These are phyloP conservation scores for Bipolaris oryzae DNA, from an alignment of 2,329 filamentous ascomycete genomes.

Conservation along the genomic window DNA sequence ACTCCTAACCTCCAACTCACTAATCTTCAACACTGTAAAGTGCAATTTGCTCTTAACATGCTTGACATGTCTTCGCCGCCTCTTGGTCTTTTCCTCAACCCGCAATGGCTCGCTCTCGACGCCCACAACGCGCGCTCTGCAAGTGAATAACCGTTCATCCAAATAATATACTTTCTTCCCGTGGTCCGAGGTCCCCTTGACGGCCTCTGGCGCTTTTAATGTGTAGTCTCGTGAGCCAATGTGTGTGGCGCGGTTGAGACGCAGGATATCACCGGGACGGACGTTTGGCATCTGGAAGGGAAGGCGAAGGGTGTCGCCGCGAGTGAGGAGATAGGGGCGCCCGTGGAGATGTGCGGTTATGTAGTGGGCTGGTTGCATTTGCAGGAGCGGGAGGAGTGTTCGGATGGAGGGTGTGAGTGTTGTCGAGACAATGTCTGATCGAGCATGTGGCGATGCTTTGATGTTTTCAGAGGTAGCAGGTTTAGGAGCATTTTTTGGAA, in stretches of 20 bases:
- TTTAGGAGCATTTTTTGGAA: conserved; percentile 21
- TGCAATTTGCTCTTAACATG: conserved; percentile 86
- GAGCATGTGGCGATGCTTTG: conserved; percentile 28
- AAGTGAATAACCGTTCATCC: conserved; percentile 83
- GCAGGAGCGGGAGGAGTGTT: conserved; percentile 71
- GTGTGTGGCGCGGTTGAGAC: conserved; percentile 81
- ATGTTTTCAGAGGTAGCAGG: conserved; percentile 22
- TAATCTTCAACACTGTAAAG: conserved; percentile 84
- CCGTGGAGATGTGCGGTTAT: conserved; percentile 80
- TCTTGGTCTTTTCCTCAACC: conserved; percentile 65
- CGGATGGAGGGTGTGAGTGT: conserved; percentile 62
- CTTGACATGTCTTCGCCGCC: conserved; percentile 70
- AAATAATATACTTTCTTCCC: conserved; percentile 63
- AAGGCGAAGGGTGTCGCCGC: conserved; percentile 56
- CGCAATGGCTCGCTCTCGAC: conserved; percentile 72
- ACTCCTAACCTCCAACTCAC: conserved; percentile 74
- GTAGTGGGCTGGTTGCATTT: conserved; percentile 76
- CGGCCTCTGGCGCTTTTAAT: conserved; percentile 62
- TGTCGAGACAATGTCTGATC: conserved; percentile 37
- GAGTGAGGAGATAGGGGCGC: conserved; percentile 77
- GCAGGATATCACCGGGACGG: conserved; percentile 79
- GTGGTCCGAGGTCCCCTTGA: conserved; percentile 40
- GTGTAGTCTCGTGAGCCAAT: conserved; percentile 91
- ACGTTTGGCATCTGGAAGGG: conserved; percentile 58
- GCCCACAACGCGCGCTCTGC: conserved; percentile 82